Evolutionary conservation across 2,329 filamentous ascomycete species (phyloP).

Genomic region (Exophiala lecanii-corni): DNA sequence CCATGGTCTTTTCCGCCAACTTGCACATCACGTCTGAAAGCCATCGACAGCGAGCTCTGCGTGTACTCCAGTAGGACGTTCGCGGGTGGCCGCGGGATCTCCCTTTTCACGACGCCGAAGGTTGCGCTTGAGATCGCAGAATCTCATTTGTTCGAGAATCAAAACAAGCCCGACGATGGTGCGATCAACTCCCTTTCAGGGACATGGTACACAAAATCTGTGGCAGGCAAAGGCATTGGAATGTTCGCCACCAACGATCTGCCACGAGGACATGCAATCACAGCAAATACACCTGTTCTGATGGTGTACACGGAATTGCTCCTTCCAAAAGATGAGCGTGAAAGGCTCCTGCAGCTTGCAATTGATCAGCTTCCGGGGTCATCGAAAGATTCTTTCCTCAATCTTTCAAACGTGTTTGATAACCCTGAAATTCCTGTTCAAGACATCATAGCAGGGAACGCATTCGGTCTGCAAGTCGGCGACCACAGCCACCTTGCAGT

Average conservation of each 20-base stretch:
- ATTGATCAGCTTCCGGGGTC: slow-evolving; percentile 11
- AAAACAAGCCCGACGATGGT: not conserved
- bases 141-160: not conserved
- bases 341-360: slow-evolving; percentile 13
- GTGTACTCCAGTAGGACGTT: slow-evolving; percentile 13
- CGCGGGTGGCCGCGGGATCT: slow-evolving; percentile 10
- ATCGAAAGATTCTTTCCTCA: slow-evolving; percentile 3
- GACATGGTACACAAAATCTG: slow-evolving; percentile 9
- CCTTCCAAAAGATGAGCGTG: slow-evolving; percentile 5
- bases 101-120: slow-evolving; percentile 16
- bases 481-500: slow-evolving; percentile 13
- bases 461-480: slow-evolving; percentile 11
- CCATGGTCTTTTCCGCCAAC: slow-evolving; percentile 14
- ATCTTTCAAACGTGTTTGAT: slow-evolving; percentile 3
- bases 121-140: slow-evolving; percentile 6
- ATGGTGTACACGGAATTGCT: slow-evolving; percentile 13
- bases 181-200: slow-evolving; percentile 1
- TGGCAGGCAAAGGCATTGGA: slow-evolving; percentile 13
- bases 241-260: slow-evolving; percentile 12
- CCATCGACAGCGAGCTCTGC: slow-evolving; percentile 13
- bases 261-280: slow-evolving; percentile 5
- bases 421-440: slow-evolving; percentile 6
- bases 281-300: slow-evolving; percentile 16
- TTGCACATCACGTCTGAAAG: slow-evolving; percentile 9
- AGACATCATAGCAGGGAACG: slow-evolving; percentile 17